phyloP scores from a whole-genome alignment of 305 asterid genomes.

The Nicotiana rustica region DNA sequence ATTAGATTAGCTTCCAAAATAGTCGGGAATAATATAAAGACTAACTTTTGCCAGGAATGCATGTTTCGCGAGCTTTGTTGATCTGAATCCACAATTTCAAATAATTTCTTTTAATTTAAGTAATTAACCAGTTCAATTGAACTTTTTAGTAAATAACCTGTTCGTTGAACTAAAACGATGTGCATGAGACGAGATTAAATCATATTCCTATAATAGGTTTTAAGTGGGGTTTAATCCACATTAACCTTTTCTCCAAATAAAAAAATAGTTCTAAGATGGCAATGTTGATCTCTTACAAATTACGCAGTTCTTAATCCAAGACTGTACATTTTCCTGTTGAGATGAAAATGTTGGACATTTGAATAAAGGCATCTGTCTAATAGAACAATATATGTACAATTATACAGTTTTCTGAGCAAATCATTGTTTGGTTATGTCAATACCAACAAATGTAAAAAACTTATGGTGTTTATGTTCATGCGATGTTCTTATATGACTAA shows the following conservation, averaged over 20 bases:
- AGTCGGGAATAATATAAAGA: neutral
- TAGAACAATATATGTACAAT: slow-evolving; percentile 15
- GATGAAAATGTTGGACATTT: slow-evolving; percentile 11
- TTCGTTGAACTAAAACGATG: neutral
- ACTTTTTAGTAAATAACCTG: neutral
- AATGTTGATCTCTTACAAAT: neutral
- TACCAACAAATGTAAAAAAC: neutral
- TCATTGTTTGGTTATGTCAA: slow-evolving; percentile 7
- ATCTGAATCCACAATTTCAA: neutral
- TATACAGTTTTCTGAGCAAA: neutral
- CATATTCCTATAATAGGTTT: neutral
- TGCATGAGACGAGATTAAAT: neutral
- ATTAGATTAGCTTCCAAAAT: neutral
- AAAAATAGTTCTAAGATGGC: neutral
- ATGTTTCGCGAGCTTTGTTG: neutral
- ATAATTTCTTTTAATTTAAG: neutral
- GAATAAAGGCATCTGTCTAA: neutral
- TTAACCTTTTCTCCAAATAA: slow-evolving; percentile 24
- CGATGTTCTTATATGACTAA: neutral
- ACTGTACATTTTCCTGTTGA: neutral
- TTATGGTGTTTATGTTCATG: neutral
- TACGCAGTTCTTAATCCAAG: slow-evolving; percentile 2
- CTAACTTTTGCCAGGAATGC: neutral
- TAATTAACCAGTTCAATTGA: neutral
- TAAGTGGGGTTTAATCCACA: slow-evolving; percentile 14